These are phyloP conservation scores for Clonostachys rhizophaga DNA, from an alignment of 2,329 filamentous ascomycete species.

Conservation along the genomic window DNA sequence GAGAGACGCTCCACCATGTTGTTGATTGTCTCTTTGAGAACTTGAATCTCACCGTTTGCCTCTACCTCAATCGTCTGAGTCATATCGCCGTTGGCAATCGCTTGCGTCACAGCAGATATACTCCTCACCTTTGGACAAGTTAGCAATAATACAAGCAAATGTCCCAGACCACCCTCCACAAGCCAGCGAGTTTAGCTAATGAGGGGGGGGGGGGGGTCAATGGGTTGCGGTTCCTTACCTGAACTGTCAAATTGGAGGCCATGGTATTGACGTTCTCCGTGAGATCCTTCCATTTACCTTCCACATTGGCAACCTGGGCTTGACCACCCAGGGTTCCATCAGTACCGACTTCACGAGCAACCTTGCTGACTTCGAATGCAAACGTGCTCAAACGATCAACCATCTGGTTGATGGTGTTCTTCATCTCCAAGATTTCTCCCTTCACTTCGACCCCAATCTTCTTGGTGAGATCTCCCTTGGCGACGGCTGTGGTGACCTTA, in stretches of 20 bases:
- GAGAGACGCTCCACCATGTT: slow-evolving; percentile 97
- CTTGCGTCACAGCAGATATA: slow-evolving; percentile 91
- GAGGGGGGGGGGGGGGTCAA: background rate
- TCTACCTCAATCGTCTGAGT: slow-evolving; percentile 94
- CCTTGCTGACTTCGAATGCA: slow-evolving; percentile 92
- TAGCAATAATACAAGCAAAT: background rate
- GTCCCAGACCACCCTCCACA: background rate
- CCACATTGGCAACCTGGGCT: slow-evolving; percentile 88
- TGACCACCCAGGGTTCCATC: slow-evolving; percentile 93
- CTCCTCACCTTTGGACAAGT: slow-evolving; percentile 63
- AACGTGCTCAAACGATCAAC: slow-evolving; percentile 95
- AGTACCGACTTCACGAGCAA: slow-evolving; percentile 92
- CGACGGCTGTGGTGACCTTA: slow-evolving; percentile 92
- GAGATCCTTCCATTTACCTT: slow-evolving; percentile 97
- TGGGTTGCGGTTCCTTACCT: slow-evolving; percentile 32
- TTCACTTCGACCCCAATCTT: slow-evolving; percentile 93
- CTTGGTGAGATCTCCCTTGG: slow-evolving; percentile 87
- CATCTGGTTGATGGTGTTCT: slow-evolving; percentile 98
- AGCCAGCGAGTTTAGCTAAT: background rate
- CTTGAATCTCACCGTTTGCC: slow-evolving; percentile 89
- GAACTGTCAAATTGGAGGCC: slow-evolving; percentile 63
- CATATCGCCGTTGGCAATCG: slow-evolving; percentile 93
- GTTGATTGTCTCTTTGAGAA: slow-evolving; percentile 94
- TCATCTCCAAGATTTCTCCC: slow-evolving; percentile 91
- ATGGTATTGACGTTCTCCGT: slow-evolving; percentile 85